Evolutionary conservation across 805 yeast species (phyloP), one percentile per base, ranked within the genome.

Genomic region (Barnettozyma californica): DNA sequence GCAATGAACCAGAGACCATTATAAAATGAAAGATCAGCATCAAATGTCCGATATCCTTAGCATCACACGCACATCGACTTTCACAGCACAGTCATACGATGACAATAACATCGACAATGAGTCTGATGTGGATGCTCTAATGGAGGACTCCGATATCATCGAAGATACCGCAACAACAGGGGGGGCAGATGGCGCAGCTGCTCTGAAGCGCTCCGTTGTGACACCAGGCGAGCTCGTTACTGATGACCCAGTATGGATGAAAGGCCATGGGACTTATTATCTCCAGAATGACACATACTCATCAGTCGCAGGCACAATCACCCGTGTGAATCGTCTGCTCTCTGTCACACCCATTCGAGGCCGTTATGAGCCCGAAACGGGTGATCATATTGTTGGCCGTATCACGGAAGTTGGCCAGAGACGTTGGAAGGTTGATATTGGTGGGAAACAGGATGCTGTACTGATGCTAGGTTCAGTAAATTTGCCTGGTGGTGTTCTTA

Each of bases 161-260:
- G 14, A 29, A 7, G 54, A 52, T 19, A 46, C 41, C 18, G 50
- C 44, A 36, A 51, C 44, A 36, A 47, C 44, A 13, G 45, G 35
- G 2, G 31, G 35, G 2, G 31, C 41, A 54, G 37, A 68, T 59
- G 14, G 62, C 9, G 19, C 19, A 20, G 11, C 25, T 16, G 55
- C 68, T 55, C 1, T 67, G 16, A 66, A 65, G 41, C 67, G 53
- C 7, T 56, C 67, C 11, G 67, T 94, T 9, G 96, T 92, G 18
- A 89, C 97, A 1, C 99, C 99, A 0, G 99, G 99, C 9, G 97
- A 94, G 64, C 69, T 91, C 44, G 87, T 94, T n/a, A 94, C 98
- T 0, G 94, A 87, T 57, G 98, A 94, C 61, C 87, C 96, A 7
- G 77, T 84, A 2, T 94, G 98, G 97, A 94, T 94, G 99, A 80